Conservation (phyloP, 2,329 filamentous ascomycete species). For the Penicillium sp. region DNA sequence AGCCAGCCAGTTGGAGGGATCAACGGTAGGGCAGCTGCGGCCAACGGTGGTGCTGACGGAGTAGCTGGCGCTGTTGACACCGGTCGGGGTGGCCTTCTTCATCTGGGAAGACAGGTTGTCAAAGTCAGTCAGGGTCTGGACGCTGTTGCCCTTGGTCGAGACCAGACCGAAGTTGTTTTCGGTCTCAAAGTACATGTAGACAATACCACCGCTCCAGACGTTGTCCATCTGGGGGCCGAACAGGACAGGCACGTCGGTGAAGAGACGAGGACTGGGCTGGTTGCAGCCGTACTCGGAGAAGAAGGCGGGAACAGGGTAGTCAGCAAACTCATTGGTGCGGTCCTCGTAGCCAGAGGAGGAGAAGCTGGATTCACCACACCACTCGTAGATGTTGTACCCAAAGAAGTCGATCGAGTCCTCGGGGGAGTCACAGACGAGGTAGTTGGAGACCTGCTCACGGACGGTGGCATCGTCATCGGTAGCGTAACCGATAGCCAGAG, state of each 20-base stretch:
- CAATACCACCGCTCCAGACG: constrained; percentile 93
- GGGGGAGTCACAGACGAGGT: constrained; percentile 84
- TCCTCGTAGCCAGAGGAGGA: constrained; percentile 74
- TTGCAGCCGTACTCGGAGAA: constrained; percentile 99
- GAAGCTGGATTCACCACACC: constrained; percentile 87
- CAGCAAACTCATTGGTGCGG: constrained; percentile 81
- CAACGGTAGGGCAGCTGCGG: constrained; percentile 69
- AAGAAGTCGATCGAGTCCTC: constrained; percentile 84
- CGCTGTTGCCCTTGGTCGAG: constrained; percentile 66
- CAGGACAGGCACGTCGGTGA: constrained; percentile 81
- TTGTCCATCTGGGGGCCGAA: constrained; percentile 78
- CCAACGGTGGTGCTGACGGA: constrained; percentile 69
- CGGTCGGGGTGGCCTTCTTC: constrained; percentile 65
- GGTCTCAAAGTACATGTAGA: constrained; percentile 98
- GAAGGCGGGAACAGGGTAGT: constrained; percentile 93
- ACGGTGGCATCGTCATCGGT: constrained; percentile 90
- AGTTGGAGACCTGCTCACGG: constrained; percentile 78
- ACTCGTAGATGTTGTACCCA: constrained; percentile 99
- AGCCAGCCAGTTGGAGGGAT: constrained; percentile 66
- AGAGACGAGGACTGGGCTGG: constrained; percentile 68
- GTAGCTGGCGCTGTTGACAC: constrained; percentile 69
- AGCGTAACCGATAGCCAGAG: constrained; percentile 90
- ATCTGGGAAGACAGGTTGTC: constrained; percentile 70
- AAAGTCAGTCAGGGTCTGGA: constrained; percentile 74
- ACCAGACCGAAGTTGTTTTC: constrained; percentile 73